These are phyloP conservation scores for Hymenoscyphus repandus DNA, from an alignment of 2,329 filamentous ascomycete species.

Conservation along the genomic window DNA sequence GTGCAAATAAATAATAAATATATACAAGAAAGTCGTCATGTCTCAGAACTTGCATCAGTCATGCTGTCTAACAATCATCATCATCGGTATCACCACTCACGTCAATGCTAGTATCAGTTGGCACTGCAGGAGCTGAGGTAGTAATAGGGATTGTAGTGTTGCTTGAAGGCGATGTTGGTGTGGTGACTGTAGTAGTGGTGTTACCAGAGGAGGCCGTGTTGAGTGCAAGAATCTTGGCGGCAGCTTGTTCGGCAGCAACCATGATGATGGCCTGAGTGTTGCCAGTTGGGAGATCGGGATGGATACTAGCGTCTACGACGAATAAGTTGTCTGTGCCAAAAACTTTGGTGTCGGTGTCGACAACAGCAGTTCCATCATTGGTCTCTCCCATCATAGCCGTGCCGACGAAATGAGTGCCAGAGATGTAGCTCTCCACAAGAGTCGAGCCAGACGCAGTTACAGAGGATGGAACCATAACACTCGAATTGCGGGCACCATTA, in stretches of 20 bases:
- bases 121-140: no score
- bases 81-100: no score
- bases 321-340: conserved; percentile 64
- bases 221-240: conserved; percentile 44
- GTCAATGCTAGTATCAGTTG: no score
- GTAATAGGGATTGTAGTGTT: no score
- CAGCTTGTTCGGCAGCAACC: conserved; percentile 59
- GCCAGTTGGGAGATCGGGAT: conserved; percentile 61
- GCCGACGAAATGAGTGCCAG: conserved; percentile 44
- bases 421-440: conserved; percentile 2
- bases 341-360: conserved; percentile 57
- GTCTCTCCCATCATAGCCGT: conserved; percentile 56
- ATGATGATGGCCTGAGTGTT: conserved; percentile 64
- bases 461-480: conserved; percentile 34
- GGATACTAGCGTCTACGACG: conserved; percentile 62
- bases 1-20: no score
- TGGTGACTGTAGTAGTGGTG: no score
- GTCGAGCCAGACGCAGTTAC: conserved; percentile 9
- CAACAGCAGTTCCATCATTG: conserved; percentile 52
- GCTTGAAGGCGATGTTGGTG: no score
- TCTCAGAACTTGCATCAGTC: no score
- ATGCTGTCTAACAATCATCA: no score
- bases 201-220: background rate
- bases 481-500: conserved; percentile 50
- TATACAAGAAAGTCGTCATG: no score